phyloP scores from a whole-genome alignment of 805 yeast species.

The Myxozyma neotropica region DNA sequence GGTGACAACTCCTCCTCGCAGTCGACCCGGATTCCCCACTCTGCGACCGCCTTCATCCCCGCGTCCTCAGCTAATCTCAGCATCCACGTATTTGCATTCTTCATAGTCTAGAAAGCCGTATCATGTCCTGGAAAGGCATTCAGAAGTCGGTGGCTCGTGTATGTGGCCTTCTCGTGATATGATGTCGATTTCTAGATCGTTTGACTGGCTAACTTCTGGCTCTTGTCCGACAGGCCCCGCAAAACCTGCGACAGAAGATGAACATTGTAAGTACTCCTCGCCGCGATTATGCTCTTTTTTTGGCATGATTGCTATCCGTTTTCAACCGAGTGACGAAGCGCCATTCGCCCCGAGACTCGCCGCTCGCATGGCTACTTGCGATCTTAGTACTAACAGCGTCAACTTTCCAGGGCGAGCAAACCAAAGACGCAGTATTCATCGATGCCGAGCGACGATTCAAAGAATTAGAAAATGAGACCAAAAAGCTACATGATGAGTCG shows the following conservation, averaged over 20 bases:
- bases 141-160: conserved; percentile 35
- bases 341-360: no score
- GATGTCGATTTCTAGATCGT: no score
- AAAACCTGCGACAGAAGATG: conserved; percentile 82
- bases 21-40: neutral
- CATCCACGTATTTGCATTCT: neutral
- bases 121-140: conserved; percentile 37
- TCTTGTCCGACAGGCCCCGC: conserved; percentile 60
- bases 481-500: conserved; percentile 85
- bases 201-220: neutral
- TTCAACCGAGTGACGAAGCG: no score
- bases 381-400: neutral
- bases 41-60: no score
- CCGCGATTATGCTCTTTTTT: no score
- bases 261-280: conserved; percentile 59
- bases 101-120: neutral
- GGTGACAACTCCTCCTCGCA: neutral
- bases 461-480: conserved; percentile 86
- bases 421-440: conserved; percentile 83
- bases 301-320: no score
- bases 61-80: no score
- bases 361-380: neutral
- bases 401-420: conserved; percentile 42
- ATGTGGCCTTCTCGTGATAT: conserved; percentile 2
- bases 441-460: conserved; percentile 97